phyloP scores from a whole-genome alignment of 441 rosid genomes.

The Erodium texanum region DNA sequence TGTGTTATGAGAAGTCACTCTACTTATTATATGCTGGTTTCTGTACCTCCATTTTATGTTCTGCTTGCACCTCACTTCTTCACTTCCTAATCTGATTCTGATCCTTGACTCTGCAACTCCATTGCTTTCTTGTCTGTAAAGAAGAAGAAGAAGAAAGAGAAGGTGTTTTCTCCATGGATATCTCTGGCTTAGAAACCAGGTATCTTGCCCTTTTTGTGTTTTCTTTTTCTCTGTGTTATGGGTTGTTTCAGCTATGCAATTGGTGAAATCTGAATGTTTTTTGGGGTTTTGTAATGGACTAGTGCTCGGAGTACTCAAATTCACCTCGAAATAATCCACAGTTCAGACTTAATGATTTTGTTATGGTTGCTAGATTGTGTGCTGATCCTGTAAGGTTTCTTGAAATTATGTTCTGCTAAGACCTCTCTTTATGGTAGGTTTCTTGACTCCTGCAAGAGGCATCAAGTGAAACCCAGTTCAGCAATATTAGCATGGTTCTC shows the following conservation, averaged over 20 bases:
- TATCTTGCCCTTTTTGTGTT: slow-evolving; percentile 8
- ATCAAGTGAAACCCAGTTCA: slow-evolving; percentile 28
- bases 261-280: background rate
- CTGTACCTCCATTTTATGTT: background rate
- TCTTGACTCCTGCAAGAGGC: slow-evolving; percentile 35
- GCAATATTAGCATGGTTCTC: slow-evolving; percentile 32
- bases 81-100: no score
- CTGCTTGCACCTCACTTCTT: background rate
- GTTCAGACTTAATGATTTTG: background rate
- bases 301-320: background rate
- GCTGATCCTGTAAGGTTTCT: background rate
- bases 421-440: slow-evolving; percentile 27
- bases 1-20: background rate
- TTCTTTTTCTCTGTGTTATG: slow-evolving; percentile 3
- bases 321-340: background rate
- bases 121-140: no score
- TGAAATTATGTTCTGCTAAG: background rate
- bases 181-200: slow-evolving; percentile 28
- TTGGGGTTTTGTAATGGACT: background rate
- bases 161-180: slow-evolving; percentile 14
- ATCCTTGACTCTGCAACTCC: no score
- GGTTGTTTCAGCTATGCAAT: background rate
- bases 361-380: background rate
- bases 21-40: background rate
- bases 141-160: background rate